These are phyloP conservation scores for Fragilaria radians DNA, from an alignment of 108 stramenopile species.

Conservation along the genomic window DNA sequence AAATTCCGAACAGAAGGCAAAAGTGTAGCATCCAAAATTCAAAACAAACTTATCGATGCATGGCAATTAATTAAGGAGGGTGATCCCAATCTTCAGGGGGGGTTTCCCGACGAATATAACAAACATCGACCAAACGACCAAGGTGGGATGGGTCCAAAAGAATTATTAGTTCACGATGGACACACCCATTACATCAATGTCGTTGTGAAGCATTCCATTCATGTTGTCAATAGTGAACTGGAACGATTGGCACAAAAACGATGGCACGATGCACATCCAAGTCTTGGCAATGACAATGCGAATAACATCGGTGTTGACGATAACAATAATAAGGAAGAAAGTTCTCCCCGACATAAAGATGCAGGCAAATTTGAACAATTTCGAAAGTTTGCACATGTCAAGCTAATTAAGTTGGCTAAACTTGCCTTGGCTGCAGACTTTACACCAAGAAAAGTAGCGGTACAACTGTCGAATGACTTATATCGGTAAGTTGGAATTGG, in stretches of 20 bases:
- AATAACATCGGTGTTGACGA: too few species aligned
- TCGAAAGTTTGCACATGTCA: slow-evolving; percentile 53
- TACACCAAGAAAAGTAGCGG: slow-evolving; percentile 58
- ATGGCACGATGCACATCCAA: slow-evolving; percentile 58
- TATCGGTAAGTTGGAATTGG: slow-evolving; percentile 34
- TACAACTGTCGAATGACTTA: slow-evolving; percentile 74
- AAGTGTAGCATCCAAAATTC: slow-evolving; percentile 31
- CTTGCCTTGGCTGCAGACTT: slow-evolving; percentile 68
- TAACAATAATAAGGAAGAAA: slow-evolving; percentile 12
- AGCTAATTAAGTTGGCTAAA: slow-evolving; percentile 61
- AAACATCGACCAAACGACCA: slow-evolving; percentile 32
- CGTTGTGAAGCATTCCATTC: slow-evolving; percentile 68
- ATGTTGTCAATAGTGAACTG: slow-evolving; percentile 66
- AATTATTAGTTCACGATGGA: slow-evolving; percentile 29
- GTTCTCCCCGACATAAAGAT: too few species aligned
- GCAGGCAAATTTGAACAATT: slow-evolving; percentile 51
- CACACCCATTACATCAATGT: slow-evolving; percentile 71
- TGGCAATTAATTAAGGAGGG: slow-evolving; percentile 74
- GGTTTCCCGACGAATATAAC: slow-evolving; percentile 38
- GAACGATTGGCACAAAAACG: slow-evolving; percentile 62
- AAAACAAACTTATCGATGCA: slow-evolving; percentile 66
- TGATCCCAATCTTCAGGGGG: slow-evolving; percentile 14
- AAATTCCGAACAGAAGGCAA: slow-evolving; percentile 43
- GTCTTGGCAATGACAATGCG: too few species aligned
- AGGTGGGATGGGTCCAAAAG: slow-evolving; percentile 17